Conservation (phyloP, 202 grass and related monocot genomes). For the Alloteropsis angusta region DNA sequence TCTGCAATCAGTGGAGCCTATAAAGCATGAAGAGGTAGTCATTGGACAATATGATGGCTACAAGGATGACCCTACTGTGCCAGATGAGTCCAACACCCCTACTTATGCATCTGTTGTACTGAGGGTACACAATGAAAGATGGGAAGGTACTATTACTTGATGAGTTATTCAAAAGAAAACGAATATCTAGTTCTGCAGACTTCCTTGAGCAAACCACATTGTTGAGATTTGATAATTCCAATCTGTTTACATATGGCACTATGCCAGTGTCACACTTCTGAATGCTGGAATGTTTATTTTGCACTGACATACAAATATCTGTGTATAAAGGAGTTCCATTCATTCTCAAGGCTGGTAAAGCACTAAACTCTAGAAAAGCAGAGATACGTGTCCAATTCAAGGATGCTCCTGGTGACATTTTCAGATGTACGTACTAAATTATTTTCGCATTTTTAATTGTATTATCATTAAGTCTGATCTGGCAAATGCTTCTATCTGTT, state of each 20-base stretch:
- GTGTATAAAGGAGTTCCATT: too few species aligned
- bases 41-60: conserved; percentile 98
- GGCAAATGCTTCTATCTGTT: neutral
- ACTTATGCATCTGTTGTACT: conserved; percentile 92
- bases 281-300: too few species aligned
- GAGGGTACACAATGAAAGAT: conserved; percentile 94
- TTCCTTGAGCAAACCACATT: too few species aligned
- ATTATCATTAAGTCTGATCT: neutral
- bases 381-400: conserved; percentile 99
- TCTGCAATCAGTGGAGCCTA: conserved; percentile 85
- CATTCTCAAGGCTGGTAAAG: conserved; percentile 99
- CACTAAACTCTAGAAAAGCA: conserved; percentile 87
- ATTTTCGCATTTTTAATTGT: neutral
- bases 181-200: too few species aligned
- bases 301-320: too few species aligned
- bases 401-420: conserved; percentile 99
- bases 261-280: too few species aligned
- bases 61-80: conserved; percentile 92
- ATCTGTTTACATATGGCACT: too few species aligned
- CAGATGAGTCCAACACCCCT: conserved; percentile 87
- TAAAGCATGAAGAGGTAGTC: conserved; percentile 84
- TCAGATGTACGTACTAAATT: conserved; percentile 60
- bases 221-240: too few species aligned
- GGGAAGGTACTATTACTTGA: too few species aligned
- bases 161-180: too few species aligned